Conservation (phyloP, 1,139 yeast genomes). For the Yueomyces sp. region DNA sequence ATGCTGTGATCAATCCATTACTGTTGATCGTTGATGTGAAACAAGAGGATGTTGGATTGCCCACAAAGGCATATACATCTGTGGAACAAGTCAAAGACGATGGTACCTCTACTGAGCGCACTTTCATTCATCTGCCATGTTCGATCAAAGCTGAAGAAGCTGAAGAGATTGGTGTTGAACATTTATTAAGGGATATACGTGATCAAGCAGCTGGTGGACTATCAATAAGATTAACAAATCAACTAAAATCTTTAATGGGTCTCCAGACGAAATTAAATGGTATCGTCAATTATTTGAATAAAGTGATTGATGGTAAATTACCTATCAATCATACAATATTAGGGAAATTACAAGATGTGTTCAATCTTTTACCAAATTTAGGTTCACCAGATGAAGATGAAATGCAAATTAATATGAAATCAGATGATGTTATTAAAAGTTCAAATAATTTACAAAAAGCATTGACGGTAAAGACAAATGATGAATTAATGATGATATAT, state of each 20-base stretch:
- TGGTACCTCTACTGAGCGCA: conserved; percentile 88
- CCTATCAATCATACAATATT: conserved; percentile 86
- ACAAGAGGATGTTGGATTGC: conserved; percentile 72
- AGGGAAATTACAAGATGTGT: conserved; percentile 89
- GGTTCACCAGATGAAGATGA: conserved; percentile 24
- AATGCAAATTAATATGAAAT: conserved; percentile 11
- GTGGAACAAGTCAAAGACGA: conserved; percentile 93
- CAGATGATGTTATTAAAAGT: conserved; percentile 11
- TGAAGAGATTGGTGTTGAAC: conserved; percentile 98
- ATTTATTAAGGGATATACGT: conserved; percentile 80
- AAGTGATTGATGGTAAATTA: conserved; percentile 55
- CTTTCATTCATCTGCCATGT: conserved; percentile 89
- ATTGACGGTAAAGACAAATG: conserved; percentile 85
- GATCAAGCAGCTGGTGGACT: conserved; percentile 95
- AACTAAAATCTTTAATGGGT: conserved; percentile 78
- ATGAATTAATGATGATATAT: conserved; percentile 88
- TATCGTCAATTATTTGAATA: conserved; percentile 67
- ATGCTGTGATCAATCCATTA: conserved; percentile 62
- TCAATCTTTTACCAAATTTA: conserved; percentile 82
- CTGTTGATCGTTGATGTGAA: conserved; percentile 86
- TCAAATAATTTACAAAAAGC: conserved; percentile 56
- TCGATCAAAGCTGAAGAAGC: conserved; percentile 96
- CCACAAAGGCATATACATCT: conserved; percentile 91
- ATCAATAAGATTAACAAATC: conserved; percentile 77
- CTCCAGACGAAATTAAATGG: conserved; percentile 70